phyloP scores from a whole-genome alignment of 768 basidiomycete species.

The Kwoniella sp. region DNA sequence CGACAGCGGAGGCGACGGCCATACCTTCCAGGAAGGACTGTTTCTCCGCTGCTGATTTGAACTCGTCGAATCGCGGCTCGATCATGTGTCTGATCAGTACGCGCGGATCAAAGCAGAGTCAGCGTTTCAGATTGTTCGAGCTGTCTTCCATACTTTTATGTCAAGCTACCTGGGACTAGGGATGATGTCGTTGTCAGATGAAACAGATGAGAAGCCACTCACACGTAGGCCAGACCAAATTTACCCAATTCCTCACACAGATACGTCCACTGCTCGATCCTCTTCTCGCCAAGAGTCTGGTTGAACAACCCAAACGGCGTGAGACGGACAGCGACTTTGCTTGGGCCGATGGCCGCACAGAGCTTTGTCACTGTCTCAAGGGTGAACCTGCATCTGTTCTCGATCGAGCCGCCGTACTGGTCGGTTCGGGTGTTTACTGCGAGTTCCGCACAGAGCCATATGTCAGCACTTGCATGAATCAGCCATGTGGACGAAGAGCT shows the following conservation, averaged over 20 bases:
- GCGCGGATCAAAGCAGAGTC: too few relatives aligned
- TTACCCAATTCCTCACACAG: slow-evolving; percentile 36
- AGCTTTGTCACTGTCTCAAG: slow-evolving; percentile 55
- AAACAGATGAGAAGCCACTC: too few relatives aligned
- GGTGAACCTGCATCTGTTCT: slow-evolving; percentile 56
- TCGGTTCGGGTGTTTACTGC: slow-evolving; percentile 57
- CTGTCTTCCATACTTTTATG: too few relatives aligned
- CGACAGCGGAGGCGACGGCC: neutral
- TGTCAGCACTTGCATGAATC: slow-evolving; percentile 2
- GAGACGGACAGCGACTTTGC: slow-evolving; percentile 27
- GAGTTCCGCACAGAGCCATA: slow-evolving; percentile 20
- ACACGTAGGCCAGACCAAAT: slow-evolving; percentile 45
- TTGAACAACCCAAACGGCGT: slow-evolving; percentile 34
- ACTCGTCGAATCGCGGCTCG: slow-evolving; percentile 52
- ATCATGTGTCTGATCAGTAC: slow-evolving; percentile 36
- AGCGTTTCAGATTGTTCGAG: too few relatives aligned
- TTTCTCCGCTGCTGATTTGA: slow-evolving; percentile 41
- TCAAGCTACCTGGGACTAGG: too few relatives aligned
- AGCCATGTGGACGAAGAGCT: slow-evolving; percentile 42
- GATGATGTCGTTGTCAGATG: too few relatives aligned
- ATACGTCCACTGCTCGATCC: slow-evolving; percentile 47
- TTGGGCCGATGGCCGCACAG: slow-evolving; percentile 32
- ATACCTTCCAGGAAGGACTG: slow-evolving; percentile 19
- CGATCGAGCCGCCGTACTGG: slow-evolving; percentile 55
- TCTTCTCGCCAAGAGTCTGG: slow-evolving; percentile 33